Conservation (phyloP, 306 rosid genomes). For the Potentilla sterilis region DNA sequence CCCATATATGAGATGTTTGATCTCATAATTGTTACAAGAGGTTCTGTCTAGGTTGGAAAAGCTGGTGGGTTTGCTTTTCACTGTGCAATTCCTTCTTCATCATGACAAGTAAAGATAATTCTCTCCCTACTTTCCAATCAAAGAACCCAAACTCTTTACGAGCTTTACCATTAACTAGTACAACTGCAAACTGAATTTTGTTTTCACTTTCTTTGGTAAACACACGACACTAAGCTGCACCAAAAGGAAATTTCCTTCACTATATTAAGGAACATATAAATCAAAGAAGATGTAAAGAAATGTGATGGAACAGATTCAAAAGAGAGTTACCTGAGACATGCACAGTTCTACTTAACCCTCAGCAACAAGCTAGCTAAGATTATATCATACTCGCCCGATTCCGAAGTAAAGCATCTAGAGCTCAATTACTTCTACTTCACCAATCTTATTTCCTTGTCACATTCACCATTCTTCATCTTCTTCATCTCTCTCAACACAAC, state of each 20-base stretch:
- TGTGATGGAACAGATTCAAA: constrained; percentile 24
- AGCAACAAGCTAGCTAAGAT: constrained; percentile 29
- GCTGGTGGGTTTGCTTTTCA: neutral
- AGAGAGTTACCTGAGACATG: constrained; percentile 13
- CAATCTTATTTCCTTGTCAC: constrained; percentile 14
- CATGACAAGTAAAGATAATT: constrained; percentile 29
- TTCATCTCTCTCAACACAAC: neutral
- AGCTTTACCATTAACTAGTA: constrained; percentile 1
- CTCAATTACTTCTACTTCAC: constrained; percentile 37
- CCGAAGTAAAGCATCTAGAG: constrained; percentile 63
- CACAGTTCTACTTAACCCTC: constrained; percentile 20
- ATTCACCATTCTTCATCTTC: constrained; percentile 5
- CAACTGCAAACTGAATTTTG: neutral
- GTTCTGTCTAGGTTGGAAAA: neutral
- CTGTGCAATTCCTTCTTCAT: constrained; percentile 31
- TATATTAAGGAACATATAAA: neutral
- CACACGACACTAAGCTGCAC: neutral
- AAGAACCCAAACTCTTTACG: neutral
- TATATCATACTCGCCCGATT: constrained; percentile 25
- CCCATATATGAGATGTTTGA: neutral
- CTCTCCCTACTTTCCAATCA: constrained; percentile 1
- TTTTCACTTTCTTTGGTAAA: neutral
- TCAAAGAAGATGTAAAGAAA: neutral
- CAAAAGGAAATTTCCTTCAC: neutral
- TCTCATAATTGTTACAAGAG: neutral